Evolutionary conservation across 768 basidiomycete genomes (phyloP).

Genomic region (Rhodosporidiobolus sp.): DNA sequence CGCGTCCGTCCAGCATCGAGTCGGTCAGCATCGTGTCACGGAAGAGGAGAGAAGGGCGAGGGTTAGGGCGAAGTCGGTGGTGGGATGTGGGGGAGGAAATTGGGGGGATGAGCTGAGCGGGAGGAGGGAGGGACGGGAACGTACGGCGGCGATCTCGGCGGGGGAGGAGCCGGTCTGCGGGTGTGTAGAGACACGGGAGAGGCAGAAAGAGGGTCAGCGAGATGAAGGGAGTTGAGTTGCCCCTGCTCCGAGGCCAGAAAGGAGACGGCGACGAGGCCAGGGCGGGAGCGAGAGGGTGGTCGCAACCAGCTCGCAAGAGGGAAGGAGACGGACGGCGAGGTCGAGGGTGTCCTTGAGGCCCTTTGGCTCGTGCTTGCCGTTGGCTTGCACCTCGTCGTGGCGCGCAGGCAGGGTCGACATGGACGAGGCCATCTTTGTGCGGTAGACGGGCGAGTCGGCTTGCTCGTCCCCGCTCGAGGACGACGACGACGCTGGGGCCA

Average conservation of each 20-base stretch:
- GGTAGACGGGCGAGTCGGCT: slow-evolving; percentile 5
- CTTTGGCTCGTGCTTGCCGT: slow-evolving; percentile 1
- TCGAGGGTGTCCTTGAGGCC: slow-evolving; percentile 30
- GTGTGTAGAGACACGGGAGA: too few species aligned
- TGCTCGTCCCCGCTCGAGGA: slow-evolving; percentile 13
- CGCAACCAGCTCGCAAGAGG: too few species aligned
- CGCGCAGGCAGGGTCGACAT: slow-evolving; percentile 31
- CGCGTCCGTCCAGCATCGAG: neutral
- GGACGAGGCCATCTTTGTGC: slow-evolving; percentile 22
- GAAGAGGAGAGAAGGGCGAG: neutral
- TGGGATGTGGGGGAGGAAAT: neutral
- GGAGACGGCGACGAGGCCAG: too few species aligned
- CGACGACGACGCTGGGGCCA: slow-evolving; percentile 30
- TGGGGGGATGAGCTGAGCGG: slow-evolving; percentile 6
- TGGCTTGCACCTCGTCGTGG: slow-evolving; percentile 1
- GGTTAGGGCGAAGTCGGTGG: neutral
- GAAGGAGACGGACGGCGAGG: slow-evolving; percentile 28
- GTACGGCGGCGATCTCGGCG: slow-evolving; percentile 15
- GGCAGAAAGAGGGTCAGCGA: neutral
- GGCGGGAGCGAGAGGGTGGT: neutral
- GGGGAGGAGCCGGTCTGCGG: neutral
- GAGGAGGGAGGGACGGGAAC: neutral
- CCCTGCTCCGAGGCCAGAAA: too few species aligned
- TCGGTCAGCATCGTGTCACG: neutral
- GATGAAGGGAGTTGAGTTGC: neutral